Evolutionary conservation across 495 filamentous ascomycete genomes (phyloP).

Genomic region (Lasiosphaeria ovina): DNA sequence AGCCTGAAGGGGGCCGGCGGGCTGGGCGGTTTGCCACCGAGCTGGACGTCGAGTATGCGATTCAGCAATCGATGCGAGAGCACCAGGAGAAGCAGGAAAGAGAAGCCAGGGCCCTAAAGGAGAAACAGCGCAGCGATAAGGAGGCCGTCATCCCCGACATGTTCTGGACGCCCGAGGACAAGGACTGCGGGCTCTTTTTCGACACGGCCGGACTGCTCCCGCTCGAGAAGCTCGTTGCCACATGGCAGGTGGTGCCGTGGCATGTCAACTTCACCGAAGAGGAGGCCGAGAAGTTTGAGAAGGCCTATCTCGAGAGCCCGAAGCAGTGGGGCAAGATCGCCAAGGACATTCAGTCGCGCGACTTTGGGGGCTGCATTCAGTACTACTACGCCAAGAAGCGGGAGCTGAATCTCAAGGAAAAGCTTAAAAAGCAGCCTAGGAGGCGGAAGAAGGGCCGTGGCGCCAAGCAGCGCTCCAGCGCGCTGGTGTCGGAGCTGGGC

Average conservation of each 20-base stretch:
- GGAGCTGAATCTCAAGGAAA: constrained; percentile 80
- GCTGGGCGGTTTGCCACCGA: constrained; percentile 59
- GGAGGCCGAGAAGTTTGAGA: constrained; percentile 75
- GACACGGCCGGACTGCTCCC: constrained; percentile 72
- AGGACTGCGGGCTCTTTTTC: constrained; percentile 56
- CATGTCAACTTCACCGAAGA: constrained; percentile 79
- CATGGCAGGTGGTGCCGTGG: constrained; percentile 71
- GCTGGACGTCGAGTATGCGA: constrained; percentile 70
- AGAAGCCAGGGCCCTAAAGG: constrained; percentile 64
- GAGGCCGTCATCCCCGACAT: constrained; percentile 85
- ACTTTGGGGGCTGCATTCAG: constrained; percentile 82
- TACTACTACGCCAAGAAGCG: constrained; percentile 97
- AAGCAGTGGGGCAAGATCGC: constrained; percentile 95
- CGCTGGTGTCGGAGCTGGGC: constrained; percentile 73
- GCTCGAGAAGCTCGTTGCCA: constrained; percentile 61
- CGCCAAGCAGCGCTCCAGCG: constrained; percentile 66
- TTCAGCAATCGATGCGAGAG: constrained; percentile 74
- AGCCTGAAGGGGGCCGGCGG: constrained; percentile 59
- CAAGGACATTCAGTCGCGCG: constrained; percentile 64
- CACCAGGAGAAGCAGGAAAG: constrained; percentile 72
- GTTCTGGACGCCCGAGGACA: constrained; percentile 53
- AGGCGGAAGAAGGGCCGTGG: constrained; percentile 56
- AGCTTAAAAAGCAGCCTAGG: constrained; percentile 69
- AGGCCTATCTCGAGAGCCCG: constrained; percentile 73
- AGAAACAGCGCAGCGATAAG: constrained; percentile 72